phyloP scores from a whole-genome alignment of 108 stramenopile species.

The Skeletonema grethae region DNA sequence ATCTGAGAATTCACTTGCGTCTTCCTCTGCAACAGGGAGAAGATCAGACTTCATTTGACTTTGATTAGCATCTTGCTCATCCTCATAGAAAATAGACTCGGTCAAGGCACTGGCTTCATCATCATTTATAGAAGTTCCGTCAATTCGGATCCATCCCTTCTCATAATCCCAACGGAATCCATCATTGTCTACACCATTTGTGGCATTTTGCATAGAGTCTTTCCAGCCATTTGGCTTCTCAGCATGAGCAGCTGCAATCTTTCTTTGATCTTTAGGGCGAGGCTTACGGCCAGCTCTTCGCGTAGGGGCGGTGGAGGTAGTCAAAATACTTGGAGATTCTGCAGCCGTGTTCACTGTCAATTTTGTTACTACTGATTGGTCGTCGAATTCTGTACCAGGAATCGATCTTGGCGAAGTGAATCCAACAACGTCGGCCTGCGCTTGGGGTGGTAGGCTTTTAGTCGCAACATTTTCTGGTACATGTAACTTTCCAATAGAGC shows the following conservation, averaged over 20 bases:
- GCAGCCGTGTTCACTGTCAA: conserved; percentile 31
- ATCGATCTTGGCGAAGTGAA: background rate
- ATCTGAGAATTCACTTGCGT: conserved; percentile 31
- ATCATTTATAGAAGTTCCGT: conserved; percentile 18
- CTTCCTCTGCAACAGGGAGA: conserved; percentile 52
- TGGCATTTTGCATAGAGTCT: conserved; percentile 76
- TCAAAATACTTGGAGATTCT: conserved; percentile 22
- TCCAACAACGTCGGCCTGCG: conserved; percentile 3
- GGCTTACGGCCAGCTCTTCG: conserved; percentile 32
- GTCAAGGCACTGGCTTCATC: conserved; percentile 49
- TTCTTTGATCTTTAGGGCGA: conserved; percentile 27
- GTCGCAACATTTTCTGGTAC: conserved; percentile 11
- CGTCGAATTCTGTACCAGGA: conserved; percentile 13
- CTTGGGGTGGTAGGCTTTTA: conserved; percentile 7
- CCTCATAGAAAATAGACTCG: conserved; percentile 10
- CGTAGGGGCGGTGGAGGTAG: conserved; percentile 21
- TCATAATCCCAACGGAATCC: conserved; percentile 67
- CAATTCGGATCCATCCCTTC: conserved; percentile 58
- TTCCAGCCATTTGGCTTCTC: conserved; percentile 60
- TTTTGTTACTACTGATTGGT: conserved; percentile 25
- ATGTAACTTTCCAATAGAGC: conserved; percentile 41
- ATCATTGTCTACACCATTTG: conserved; percentile 43
- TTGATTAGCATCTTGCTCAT: background rate
- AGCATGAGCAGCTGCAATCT: conserved; percentile 16
- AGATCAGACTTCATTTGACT: conserved; percentile 32